Evolutionary conservation across 2,329 filamentous ascomycete species (phyloP), one percentile per base, ranked within the genome.

Genomic region (Colletotrichum sp.): DNA sequence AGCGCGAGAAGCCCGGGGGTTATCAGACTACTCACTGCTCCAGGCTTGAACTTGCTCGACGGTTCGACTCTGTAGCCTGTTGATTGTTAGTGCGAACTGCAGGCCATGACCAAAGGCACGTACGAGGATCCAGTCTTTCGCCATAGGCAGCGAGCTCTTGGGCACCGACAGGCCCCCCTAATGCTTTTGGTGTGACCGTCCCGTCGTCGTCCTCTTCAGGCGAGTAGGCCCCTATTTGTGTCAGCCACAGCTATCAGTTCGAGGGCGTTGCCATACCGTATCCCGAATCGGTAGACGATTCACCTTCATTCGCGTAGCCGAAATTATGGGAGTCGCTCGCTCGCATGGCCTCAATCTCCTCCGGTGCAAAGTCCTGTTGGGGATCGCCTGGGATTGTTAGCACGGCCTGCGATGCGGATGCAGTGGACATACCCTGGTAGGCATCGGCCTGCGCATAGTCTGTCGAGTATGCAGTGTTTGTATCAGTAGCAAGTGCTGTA

Each of bases 51-150:
- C 52, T 78, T 83, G 13, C 74, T 76, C 2, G 86, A 88, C 18
- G 78, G 83, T 30, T 86, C 81, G 22, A 89, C 80, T 32, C 79
- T 79, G 72, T 85, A 88, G 3, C 85, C 87, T 88, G 39, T n/a
- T 22, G 61, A 58, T 73, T 27, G 27, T 75, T 16, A 75, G 70
- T 32, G 13, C 8, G 15, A 8, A 15, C 13, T 16, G 27, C 12
- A 22, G 13, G 8, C 18, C 2, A 16, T 6, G 25, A 7, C 36
- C 4, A 43, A 9, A 2, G n/a, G 10, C 15, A 8, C 85, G 77
- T 79, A 87, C 86, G 83, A 34, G 83, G 82, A 76, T 87, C 85
- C 13, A 87, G 74, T 4, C 30, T 16, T 43, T 76, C 77, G 15
- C 25, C 55, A 52, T 75, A 25, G n/a, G 72, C 77, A 5, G 32